Evolutionary conservation across 1,139 yeast genomes (phyloP).

Genomic region (Protomyces macrosporus): DNA sequence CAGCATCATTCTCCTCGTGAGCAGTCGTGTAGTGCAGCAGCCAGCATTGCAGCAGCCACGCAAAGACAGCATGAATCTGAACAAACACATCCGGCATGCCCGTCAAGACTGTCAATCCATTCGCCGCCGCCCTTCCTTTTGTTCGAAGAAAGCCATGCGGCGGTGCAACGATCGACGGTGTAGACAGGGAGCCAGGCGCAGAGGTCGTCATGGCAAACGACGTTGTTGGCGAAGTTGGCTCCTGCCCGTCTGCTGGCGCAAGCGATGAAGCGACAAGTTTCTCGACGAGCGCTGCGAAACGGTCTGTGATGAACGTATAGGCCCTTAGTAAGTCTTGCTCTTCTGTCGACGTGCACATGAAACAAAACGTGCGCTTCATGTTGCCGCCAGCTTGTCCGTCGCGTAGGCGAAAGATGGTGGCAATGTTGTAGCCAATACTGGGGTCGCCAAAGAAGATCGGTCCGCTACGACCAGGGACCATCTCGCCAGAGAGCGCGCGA

Average conservation of each 20-base stretch:
- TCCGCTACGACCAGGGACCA: slow-evolving; percentile 51
- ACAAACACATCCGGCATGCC: slow-evolving; percentile 24
- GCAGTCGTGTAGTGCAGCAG: neutral
- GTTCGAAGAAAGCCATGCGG: slow-evolving; percentile 27
- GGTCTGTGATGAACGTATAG: slow-evolving; percentile 24
- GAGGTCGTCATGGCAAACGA: no score
- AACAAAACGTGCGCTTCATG: slow-evolving; percentile 63
- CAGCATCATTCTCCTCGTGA: no score
- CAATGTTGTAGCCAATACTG: slow-evolving; percentile 60
- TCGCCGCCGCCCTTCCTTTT: slow-evolving; percentile 20
- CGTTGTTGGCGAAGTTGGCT: no score
- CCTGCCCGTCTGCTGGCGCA: neutral
- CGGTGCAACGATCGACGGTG: neutral
- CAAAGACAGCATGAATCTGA: slow-evolving; percentile 24
- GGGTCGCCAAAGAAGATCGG: slow-evolving; percentile 72
- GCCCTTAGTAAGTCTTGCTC: slow-evolving; percentile 13
- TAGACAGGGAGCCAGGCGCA: neutral
- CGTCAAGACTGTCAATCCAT: slow-evolving; percentile 23
- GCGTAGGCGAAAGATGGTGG: slow-evolving; percentile 59
- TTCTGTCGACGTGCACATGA: slow-evolving; percentile 38
- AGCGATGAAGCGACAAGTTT: slow-evolving; percentile 1
- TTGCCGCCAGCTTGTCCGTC: slow-evolving; percentile 75
- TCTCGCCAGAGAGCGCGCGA: slow-evolving; percentile 58
- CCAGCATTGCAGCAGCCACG: slow-evolving; percentile 30
- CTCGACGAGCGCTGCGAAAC: slow-evolving; percentile 14